Conservation (phyloP, 371 early-diverging fungal species). For the Mortierella sp. region DNA sequence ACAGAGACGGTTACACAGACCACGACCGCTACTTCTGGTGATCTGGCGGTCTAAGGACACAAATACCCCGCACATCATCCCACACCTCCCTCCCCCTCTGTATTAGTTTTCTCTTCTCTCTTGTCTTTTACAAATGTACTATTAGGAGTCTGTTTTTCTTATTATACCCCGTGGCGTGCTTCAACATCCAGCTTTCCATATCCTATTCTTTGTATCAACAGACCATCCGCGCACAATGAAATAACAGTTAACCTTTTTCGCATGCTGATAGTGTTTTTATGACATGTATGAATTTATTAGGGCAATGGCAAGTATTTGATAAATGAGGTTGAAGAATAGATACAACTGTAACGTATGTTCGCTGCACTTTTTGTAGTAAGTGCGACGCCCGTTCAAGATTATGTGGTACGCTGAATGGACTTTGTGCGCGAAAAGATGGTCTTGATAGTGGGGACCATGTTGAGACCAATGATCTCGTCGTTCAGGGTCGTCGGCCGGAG, state of each 20-base stretch:
- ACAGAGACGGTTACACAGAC: not conserved
- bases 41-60: not conserved
- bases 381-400: too few species aligned
- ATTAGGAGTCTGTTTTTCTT: not conserved
- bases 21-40: not conserved
- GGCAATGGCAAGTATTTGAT: too few species aligned
- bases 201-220: conserved; percentile 4
- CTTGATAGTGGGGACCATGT: conserved; percentile 73
- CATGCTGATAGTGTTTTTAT: too few species aligned
- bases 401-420: conserved; percentile 33
- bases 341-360: too few species aligned
- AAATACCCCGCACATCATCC: not conserved
- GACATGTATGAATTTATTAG: too few species aligned
- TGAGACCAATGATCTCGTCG: conserved; percentile 85
- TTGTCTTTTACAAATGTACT: not conserved
- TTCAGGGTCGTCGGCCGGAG: conserved; percentile 73
- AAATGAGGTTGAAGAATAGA: too few species aligned
- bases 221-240: not conserved
- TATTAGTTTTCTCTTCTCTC: not conserved
- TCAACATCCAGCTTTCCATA: not conserved
- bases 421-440: conserved; percentile 44
- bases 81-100: not conserved
- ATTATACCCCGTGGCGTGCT: not conserved
- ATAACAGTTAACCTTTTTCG: too few species aligned
- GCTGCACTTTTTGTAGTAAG: too few species aligned